Conservation (phyloP, 495 filamentous ascomycete species). For the Hyaloscypha hepaticicola region DNA sequence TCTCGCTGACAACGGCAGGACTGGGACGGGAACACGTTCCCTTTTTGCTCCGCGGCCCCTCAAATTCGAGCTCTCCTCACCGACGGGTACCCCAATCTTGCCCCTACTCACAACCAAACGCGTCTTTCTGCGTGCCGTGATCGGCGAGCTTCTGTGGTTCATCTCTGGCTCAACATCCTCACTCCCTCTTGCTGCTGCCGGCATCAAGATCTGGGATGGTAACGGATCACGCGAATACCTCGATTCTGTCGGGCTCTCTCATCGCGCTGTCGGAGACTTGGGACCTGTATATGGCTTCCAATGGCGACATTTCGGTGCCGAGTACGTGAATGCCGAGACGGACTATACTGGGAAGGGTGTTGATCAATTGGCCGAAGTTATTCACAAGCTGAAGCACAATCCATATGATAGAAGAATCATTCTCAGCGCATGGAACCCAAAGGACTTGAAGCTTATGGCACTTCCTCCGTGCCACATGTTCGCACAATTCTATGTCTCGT, state of each 20-base stretch:
- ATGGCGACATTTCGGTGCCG: slow-evolving; percentile 96
- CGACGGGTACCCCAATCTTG: slow-evolving; percentile 60
- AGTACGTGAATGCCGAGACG: slow-evolving; percentile 72
- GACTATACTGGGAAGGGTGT: slow-evolving; percentile 89
- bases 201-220: slow-evolving; percentile 97
- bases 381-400: slow-evolving; percentile 74
- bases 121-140: slow-evolving; percentile 86
- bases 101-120: slow-evolving; percentile 96
- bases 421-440: slow-evolving; percentile 89
- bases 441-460: slow-evolving; percentile 84
- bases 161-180: slow-evolving; percentile 80
- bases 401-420: slow-evolving; percentile 91
- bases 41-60: slow-evolving; percentile 84
- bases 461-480: slow-evolving; percentile 99
- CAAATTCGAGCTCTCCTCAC: slow-evolving; percentile 76
- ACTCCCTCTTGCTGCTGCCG: slow-evolving; percentile 64
- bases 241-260: slow-evolving; percentile 73
- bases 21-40: slow-evolving; percentile 87
- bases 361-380: slow-evolving; percentile 85
- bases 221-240: slow-evolving; percentile 90
- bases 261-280: slow-evolving; percentile 83
- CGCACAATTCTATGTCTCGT: slow-evolving; percentile 96
- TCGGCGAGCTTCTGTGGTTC: slow-evolving; percentile 97
- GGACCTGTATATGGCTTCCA: slow-evolving; percentile 98
- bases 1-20: slow-evolving; percentile 47